A percentile compares a stretch with the other conserved stretches of the same genome.
Conservation (phyloP, 2,329 filamentous ascomycete genomes). For the Zalaria sp. region DNA sequence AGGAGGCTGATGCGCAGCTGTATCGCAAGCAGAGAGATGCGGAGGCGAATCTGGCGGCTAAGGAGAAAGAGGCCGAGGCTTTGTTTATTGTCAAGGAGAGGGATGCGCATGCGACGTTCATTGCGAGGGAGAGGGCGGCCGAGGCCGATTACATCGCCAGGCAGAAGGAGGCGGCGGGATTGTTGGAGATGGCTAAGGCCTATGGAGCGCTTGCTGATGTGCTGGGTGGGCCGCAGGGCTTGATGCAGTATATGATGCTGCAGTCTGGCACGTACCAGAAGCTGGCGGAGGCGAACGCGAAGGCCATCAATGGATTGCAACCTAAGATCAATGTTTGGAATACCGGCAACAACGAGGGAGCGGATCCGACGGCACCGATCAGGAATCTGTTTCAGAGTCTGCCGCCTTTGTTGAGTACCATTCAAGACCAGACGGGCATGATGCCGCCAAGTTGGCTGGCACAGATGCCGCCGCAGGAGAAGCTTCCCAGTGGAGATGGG, state of each 20-base stretch:
- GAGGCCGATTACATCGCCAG: constrained; percentile 46
- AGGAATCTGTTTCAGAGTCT: constrained; percentile 74
- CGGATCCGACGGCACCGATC: constrained; percentile 50
- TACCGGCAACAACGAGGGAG: constrained; percentile 44
- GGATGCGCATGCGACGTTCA: constrained; percentile 13
- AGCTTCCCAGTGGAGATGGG: not conserved
- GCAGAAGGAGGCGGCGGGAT: constrained; percentile 63
- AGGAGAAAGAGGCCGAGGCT: constrained; percentile 26
- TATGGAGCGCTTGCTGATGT: constrained; percentile 56
- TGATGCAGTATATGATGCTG: constrained; percentile 80
- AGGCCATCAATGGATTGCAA: constrained; percentile 60
- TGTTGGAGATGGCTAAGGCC: constrained; percentile 65
- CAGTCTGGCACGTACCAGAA: constrained; percentile 66
- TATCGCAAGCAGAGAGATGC: constrained; percentile 43
- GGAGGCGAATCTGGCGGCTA: constrained; percentile 34
- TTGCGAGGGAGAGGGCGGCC: constrained; percentile 22
- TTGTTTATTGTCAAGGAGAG: constrained; percentile 28
- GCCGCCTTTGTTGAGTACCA: constrained; percentile 69
- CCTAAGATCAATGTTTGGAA: constrained; percentile 91
- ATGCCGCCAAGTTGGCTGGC: constrained; percentile 60
- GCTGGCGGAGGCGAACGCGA: constrained; percentile 64
- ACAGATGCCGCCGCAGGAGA: constrained; percentile 29
- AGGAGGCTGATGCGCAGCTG: constrained; percentile 33
- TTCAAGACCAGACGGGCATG: constrained; percentile 81
- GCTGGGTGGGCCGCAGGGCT: constrained; percentile 62